These are phyloP conservation scores for Geosmithia morbida DNA, from an alignment of 2,329 filamentous ascomycete species.

Conservation along the genomic window DNA sequence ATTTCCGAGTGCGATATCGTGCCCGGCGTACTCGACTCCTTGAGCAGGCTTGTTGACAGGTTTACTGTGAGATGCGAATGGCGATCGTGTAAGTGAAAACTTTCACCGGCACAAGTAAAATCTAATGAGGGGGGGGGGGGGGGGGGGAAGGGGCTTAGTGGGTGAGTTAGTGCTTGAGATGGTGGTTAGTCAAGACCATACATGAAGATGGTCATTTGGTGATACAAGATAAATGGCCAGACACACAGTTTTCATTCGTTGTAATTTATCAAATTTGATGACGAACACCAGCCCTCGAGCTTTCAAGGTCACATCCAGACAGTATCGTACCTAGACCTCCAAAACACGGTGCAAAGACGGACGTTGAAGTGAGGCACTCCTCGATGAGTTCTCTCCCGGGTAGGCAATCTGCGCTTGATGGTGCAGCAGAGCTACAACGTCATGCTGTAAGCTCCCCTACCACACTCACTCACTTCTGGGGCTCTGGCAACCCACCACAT, in stretches of 20 bases:
- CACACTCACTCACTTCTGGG: too few relatives aligned
- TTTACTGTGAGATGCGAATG: neutral
- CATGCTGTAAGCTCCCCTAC: slow-evolving; percentile 9
- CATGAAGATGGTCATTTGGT: neutral
- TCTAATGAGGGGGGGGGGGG: too few relatives aligned
- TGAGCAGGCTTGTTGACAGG: neutral
- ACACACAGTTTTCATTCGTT: too few relatives aligned
- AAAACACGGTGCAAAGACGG: neutral
- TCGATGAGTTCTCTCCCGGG: neutral
- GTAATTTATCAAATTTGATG: too few relatives aligned
- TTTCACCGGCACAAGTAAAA: neutral
- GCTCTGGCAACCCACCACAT: too few relatives aligned
- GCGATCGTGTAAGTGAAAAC: neutral
- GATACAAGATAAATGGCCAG: too few relatives aligned
- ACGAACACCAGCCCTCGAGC: too few relatives aligned
- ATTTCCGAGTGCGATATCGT: too few relatives aligned
- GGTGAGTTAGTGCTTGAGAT: neutral
- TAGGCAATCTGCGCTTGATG: neutral
- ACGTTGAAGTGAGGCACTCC: neutral
- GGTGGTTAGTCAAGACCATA: neutral
- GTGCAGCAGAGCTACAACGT: slow-evolving; percentile 10
- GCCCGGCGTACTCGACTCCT: neutral
- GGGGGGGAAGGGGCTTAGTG: neutral
- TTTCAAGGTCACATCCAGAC: too few relatives aligned
- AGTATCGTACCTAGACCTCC: too few relatives aligned